phyloP scores from a whole-genome alignment of 2,329 filamentous ascomycete species.

The Coleophoma cylindrospora region DNA sequence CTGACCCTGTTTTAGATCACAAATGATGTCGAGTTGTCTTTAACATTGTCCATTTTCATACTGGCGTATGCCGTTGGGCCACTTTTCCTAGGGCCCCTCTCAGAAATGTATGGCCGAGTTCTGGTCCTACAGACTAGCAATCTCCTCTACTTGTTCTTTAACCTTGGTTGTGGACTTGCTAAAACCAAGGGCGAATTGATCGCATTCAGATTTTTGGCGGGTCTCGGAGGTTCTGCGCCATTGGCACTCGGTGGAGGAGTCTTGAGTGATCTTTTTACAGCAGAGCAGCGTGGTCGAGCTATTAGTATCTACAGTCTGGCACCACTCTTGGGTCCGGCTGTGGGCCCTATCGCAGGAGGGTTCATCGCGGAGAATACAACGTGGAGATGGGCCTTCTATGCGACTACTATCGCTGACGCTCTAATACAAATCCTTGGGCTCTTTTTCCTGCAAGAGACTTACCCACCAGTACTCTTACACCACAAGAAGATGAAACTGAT shows the following conservation, averaged over 20 bases:
- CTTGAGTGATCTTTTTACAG: conserved; percentile 38
- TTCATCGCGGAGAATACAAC: conserved; percentile 37
- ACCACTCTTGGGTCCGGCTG: conserved; percentile 16
- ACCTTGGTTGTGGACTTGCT: conserved; percentile 41
- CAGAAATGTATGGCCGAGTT: conserved; percentile 40
- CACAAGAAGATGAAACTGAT: conserved; percentile 36
- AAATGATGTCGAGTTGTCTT: conserved; percentile 38
- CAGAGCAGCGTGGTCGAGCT: conserved; percentile 38
- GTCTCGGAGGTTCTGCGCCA: conserved; percentile 38
- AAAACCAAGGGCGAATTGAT: conserved; percentile 34
- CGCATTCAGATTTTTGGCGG: conserved; percentile 37
- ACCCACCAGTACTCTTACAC: conserved; percentile 38
- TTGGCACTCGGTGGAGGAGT: conserved; percentile 36
- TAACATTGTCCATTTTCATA: conserved; percentile 38
- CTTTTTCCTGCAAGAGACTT: conserved; percentile 39
- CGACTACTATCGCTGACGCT: conserved; percentile 35
- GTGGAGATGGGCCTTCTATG: conserved; percentile 48
- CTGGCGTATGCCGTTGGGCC: conserved; percentile 40
- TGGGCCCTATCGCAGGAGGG: conserved; percentile 41
- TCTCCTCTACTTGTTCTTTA: conserved; percentile 46
- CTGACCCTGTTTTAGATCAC: conserved; percentile 7
- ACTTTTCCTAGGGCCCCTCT: conserved; percentile 53
- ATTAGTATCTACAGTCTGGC: conserved; percentile 22
- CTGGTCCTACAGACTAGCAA: conserved; percentile 35
- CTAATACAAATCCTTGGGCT: conserved; percentile 36